Evolutionary conservation across 2,329 filamentous ascomycete genomes (phyloP), one percentile per base, ranked within the genome.

Genomic region (Ceratocystis diversiconidia): DNA sequence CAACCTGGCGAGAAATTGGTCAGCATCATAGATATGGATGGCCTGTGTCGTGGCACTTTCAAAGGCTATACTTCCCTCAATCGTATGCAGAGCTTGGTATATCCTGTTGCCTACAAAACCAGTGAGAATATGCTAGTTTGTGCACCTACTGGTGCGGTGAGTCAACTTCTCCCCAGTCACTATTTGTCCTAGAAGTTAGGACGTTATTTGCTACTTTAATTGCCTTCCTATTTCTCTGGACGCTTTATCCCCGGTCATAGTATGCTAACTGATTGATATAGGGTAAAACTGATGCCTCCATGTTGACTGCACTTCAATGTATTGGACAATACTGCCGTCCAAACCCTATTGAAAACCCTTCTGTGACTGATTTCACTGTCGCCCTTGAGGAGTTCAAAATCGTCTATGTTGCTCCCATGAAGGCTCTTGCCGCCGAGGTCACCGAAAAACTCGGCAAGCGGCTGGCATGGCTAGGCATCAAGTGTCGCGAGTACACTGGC

Each of bases 121-220:
- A 96, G 86, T 72, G 94, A 99, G 76, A 99, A 99, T 70, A 96
- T 99, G 92, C 83, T 99, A 63, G 95, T 99, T 67, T 99, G 94
- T 75, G 94, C 94, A 25, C 94, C 94, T 3, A 99, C 94, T 64
- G 94, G 94, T 84, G 92, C 92, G 68, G 81, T 83, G 74, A 76
- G 83, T 79, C n/a, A 17, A 25, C 25, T 3, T 8, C 17, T 2
- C 6, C 4, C n/a, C 22, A 52, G 36, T 15, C 36, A 15, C 10
- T 15, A 12, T 41, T 4, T 41, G 36, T 41, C 36, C 36, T 41
- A 12, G 36, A 41, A 41, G 36, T 10, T 41, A 4, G 36, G 10
- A 41, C 3, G 36, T 41, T 41, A 5, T 41, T 12, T 15, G 36
- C 10, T 41, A 10, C 48, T 52, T 22, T 1, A 8, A 19, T 19